phyloP scores from a whole-genome alignment of 768 basidiomycete species.

The Daedaleopsis sinensis region DNA sequence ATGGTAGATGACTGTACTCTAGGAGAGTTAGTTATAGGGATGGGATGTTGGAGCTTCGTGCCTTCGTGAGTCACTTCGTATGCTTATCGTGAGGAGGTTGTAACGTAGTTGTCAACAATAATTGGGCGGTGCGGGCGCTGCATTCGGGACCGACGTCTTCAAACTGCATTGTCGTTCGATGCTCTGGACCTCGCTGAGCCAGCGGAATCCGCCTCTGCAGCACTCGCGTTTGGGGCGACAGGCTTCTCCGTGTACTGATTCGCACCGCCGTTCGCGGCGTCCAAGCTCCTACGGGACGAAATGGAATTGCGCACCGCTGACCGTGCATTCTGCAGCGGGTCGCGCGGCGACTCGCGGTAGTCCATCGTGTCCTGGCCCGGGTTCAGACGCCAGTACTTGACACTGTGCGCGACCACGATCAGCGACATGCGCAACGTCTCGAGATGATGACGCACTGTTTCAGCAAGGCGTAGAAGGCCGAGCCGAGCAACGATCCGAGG shows the following conservation, averaged over 20 bases:
- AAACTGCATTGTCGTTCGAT: conserved; percentile 26
- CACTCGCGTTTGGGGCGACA: neutral
- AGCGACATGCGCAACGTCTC: neutral
- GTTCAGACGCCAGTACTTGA: conserved; percentile 57
- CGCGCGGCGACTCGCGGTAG: conserved; percentile 42
- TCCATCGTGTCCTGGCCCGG: conserved; percentile 49
- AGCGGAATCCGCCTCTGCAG: neutral
- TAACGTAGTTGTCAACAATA: too few species aligned
- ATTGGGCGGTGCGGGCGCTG: too few species aligned
- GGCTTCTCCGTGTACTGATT: conserved; percentile 6
- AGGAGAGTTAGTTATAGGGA: too few species aligned
- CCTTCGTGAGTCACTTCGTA: too few species aligned
- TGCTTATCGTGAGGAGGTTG: too few species aligned
- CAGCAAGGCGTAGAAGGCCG: conserved; percentile 57
- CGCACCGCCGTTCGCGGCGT: neutral
- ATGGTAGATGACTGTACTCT: too few species aligned
- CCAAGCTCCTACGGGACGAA: conserved; percentile 8
- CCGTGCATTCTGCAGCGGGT: conserved; percentile 32
- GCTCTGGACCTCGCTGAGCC: neutral
- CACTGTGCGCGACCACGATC: conserved; percentile 33
- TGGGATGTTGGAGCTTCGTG: too few species aligned
- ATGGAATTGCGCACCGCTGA: conserved; percentile 8
- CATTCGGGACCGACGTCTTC: too few species aligned
- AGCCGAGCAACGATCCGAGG: conserved; percentile 63
- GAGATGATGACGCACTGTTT: conserved; percentile 45